These are phyloP conservation scores for Ocimum tenuiflorum DNA, from an alignment of 257 asterid genomes.

Conservation along the genomic window DNA sequence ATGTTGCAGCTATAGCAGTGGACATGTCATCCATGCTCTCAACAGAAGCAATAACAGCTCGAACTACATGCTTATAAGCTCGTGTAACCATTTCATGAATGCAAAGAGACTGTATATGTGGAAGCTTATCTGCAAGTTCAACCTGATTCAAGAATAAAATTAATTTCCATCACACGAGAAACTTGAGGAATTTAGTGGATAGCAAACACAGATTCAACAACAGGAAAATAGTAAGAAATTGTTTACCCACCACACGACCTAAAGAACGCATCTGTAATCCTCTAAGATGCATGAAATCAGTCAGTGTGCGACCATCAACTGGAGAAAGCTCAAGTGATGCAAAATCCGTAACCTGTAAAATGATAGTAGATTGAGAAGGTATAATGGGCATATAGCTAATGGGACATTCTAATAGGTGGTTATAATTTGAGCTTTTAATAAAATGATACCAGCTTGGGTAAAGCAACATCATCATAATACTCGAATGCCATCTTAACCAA, in stretches of 20 bases:
- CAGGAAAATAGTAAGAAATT: slow-evolving; percentile 3
- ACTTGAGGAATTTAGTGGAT: neutral
- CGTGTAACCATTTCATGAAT: slow-evolving; percentile 99
- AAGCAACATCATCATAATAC: slow-evolving; percentile 82
- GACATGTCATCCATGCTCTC: slow-evolving; percentile 51
- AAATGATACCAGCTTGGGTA: slow-evolving; percentile 88
- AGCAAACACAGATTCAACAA: neutral
- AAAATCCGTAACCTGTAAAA: slow-evolving; percentile 88
- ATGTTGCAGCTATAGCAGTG: slow-evolving; percentile 60
- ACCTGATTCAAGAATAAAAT: slow-evolving; percentile 55
- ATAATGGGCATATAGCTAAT: neutral
- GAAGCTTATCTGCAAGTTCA: slow-evolving; percentile 92
- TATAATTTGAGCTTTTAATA: slow-evolving; percentile 9
- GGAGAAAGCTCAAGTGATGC: slow-evolving; percentile 99
- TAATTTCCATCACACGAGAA: slow-evolving; percentile 13
- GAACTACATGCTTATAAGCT: slow-evolving; percentile 81
- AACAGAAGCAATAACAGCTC: slow-evolving; percentile 88
- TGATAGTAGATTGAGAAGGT: slow-evolving; percentile 17
- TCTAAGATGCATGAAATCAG: slow-evolving; percentile 98
- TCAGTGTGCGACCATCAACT: slow-evolving; percentile 92
- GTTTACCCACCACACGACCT: slow-evolving; percentile 87
- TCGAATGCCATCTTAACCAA: slow-evolving; percentile 71
- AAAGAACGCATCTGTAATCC: slow-evolving; percentile 86
- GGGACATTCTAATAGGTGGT: neutral
- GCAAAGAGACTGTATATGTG: slow-evolving; percentile 95